phyloP scores from a whole-genome alignment of 2,329 filamentous ascomycete species.

The Cyphellophora europaea region DNA sequence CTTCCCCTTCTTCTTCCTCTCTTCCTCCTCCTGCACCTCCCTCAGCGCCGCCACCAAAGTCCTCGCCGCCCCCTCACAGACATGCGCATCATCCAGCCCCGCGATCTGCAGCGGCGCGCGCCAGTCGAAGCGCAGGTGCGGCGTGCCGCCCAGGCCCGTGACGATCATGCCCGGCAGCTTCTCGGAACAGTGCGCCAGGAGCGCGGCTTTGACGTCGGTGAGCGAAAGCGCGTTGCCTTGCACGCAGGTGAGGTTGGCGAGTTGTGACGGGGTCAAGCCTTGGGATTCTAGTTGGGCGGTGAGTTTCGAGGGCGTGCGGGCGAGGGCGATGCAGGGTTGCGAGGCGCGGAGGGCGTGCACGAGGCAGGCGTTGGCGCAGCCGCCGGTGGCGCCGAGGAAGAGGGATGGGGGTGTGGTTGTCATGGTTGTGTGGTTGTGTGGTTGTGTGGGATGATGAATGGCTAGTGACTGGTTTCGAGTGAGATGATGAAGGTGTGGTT shows the following conservation, averaged over 20 bases:
- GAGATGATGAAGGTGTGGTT: no score
- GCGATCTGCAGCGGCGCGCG: conserved; percentile 18
- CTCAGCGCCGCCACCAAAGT: conserved; percentile 20
- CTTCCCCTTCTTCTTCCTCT: no score
- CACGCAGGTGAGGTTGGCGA: conserved; percentile 36
- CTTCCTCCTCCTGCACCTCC: no score
- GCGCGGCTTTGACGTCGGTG: conserved; percentile 28
- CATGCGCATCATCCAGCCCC: conserved; percentile 24
- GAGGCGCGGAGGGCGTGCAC: conserved; percentile 31
- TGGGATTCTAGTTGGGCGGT: conserved; percentile 29
- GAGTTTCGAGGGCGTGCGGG: conserved; percentile 42
- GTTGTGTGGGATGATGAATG: no score
- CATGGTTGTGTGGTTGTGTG: background rate
- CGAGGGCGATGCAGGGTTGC: conserved; percentile 33
- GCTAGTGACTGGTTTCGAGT: no score
- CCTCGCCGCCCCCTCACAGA: conserved; percentile 24
- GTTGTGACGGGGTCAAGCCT: conserved; percentile 25
- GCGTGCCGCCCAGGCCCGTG: conserved; percentile 35
- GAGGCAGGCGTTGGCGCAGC: conserved; percentile 35
- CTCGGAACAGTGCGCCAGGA: conserved; percentile 21
- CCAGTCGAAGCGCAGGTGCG: conserved; percentile 18
- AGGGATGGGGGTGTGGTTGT: background rate
- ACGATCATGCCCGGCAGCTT: conserved; percentile 32
- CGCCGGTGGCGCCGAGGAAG: conserved; percentile 39
- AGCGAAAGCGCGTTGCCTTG: conserved; percentile 37